A percentile compares a stretch with the other conserved stretches of the same genome.
These are phyloP conservation scores for Biscogniauxia sp. DNA, from an alignment of 2,329 filamentous ascomycete species.

Conservation along the genomic window DNA sequence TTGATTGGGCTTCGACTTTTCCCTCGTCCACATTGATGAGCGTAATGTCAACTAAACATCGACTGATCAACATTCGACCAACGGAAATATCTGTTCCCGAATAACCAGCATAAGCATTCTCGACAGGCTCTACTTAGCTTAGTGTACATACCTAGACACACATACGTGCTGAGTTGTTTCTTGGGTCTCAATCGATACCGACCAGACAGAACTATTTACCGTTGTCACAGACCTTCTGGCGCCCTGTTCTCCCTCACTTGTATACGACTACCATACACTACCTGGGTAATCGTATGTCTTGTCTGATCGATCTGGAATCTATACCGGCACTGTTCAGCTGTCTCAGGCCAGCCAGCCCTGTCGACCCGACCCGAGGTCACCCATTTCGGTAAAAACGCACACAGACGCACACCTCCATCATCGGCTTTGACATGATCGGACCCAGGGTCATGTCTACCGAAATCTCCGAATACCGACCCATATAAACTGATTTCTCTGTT, in stretches of 20 bases:
- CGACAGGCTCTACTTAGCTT: background rate
- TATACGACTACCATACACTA: too few relatives aligned
- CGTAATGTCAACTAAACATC: conserved; percentile 20
- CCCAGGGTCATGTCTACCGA: conserved; percentile 18
- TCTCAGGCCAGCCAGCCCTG: background rate
- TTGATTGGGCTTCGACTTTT: background rate
- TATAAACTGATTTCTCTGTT: conserved; percentile 8
- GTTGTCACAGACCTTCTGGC: background rate
- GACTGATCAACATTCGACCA: conserved; percentile 27
- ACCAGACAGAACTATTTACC: too few relatives aligned
- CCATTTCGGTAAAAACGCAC: background rate
- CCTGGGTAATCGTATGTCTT: too few relatives aligned
- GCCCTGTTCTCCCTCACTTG: background rate
- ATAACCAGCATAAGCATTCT: background rate
- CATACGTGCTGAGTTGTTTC: too few relatives aligned
- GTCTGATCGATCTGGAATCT: background rate
- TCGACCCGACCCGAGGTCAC: background rate
- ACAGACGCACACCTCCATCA: background rate
- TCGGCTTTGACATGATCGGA: conserved; percentile 22
- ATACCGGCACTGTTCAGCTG: conserved; percentile 2
- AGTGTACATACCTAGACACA: conserved; percentile 3
- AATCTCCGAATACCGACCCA: conserved; percentile 20
- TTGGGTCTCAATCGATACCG: too few relatives aligned
- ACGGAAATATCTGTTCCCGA: conserved; percentile 14
- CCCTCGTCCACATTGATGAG: background rate